Evolutionary conservation across 257 asterid species (phyloP), one percentile per base, ranked within the genome.

Genomic region (Petunia secreta): DNA sequence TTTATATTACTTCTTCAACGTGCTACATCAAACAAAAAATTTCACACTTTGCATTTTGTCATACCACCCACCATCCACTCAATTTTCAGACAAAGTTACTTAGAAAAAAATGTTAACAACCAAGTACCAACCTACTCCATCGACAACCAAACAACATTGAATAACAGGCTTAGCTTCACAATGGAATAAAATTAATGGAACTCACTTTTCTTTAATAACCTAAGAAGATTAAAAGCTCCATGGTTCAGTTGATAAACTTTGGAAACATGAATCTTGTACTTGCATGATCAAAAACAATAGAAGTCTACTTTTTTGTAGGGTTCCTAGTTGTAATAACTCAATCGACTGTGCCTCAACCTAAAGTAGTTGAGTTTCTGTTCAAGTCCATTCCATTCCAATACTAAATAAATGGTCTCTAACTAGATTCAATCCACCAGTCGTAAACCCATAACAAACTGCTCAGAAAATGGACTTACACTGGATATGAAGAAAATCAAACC

Each of bases 271-370:
- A 34, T 41, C 54, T 67, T 41, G 15, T 40, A 25, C 75, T 66
- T 41, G 54, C 38, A 41, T 15, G 50, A 67, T n/a, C n/a, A 14
- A 67, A 54, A 68, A 68, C 40, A 68, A 1, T n/a, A 8, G 8
- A 8, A n/a, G 39, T n/a, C 39, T 8, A 41, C 75, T 68, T 68
- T 43, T 43, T 43, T n/a, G 55, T 41, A 15, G 34, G 39, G 3
- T 9, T 41, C n/a, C 55, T 43, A 15, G 38, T 43, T 15, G 39
- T 5, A 43, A 67, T 67, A n/a, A n/a, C 37, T 67, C 8, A 67
- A n/a, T 44, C 75, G n/a, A 67, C 39, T 44, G 43, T 9, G 36
- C 39, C 67, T 34, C 55, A 68, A 8, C 75, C 75, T n/a, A 68
- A 68, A 43, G 8, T 43, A 15, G 57, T 8, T n/a, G 2, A 8